These are phyloP conservation scores for Biscogniauxia sp. DNA, from an alignment of 2,329 filamentous ascomycete genomes.

Conservation along the genomic window DNA sequence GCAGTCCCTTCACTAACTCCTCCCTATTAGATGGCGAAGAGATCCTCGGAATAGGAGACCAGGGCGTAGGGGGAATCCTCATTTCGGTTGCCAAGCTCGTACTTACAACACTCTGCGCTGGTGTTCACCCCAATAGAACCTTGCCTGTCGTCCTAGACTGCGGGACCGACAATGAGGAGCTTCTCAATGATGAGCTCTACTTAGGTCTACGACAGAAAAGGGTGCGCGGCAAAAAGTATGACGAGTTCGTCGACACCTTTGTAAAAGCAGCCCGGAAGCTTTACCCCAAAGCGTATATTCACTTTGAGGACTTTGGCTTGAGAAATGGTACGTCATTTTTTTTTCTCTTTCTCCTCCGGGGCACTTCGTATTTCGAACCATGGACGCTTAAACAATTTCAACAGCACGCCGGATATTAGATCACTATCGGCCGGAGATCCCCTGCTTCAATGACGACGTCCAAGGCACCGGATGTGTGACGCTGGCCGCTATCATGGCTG, in stretches of 20 bases:
- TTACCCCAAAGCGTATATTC: slow-evolving; percentile 79
- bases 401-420: slow-evolving; percentile 66
- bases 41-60: slow-evolving; percentile 86
- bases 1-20: slow-evolving; percentile 15
- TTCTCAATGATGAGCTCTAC: slow-evolving; percentile 76
- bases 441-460: slow-evolving; percentile 90
- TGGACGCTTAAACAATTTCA: not conserved
- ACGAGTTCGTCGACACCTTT: slow-evolving; percentile 74
- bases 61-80: slow-evolving; percentile 80
- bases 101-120: slow-evolving; percentile 81
- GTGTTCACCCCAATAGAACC: slow-evolving; percentile 75
- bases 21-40: slow-evolving; percentile 52
- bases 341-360: not conserved
- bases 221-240: slow-evolving; percentile 69
- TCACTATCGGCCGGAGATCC: slow-evolving; percentile 67
- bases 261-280: slow-evolving; percentile 64
- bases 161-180: slow-evolving; percentile 75
- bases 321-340: slow-evolving; percentile 53
- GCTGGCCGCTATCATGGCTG: slow-evolving; percentile 76
- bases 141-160: slow-evolving; percentile 82
- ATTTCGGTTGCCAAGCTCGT: slow-evolving; percentile 83
- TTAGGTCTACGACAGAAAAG: slow-evolving; percentile 69
- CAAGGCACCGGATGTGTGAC: slow-evolving; percentile 89
- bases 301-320: slow-evolving; percentile 87
- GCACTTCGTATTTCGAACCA: not conserved